Percentiles rank a stretch among this genome's conserved stretches.
Evolutionary conservation across 495 filamentous ascomycete species (phyloP).

Genomic region (Poronia punctata): DNA sequence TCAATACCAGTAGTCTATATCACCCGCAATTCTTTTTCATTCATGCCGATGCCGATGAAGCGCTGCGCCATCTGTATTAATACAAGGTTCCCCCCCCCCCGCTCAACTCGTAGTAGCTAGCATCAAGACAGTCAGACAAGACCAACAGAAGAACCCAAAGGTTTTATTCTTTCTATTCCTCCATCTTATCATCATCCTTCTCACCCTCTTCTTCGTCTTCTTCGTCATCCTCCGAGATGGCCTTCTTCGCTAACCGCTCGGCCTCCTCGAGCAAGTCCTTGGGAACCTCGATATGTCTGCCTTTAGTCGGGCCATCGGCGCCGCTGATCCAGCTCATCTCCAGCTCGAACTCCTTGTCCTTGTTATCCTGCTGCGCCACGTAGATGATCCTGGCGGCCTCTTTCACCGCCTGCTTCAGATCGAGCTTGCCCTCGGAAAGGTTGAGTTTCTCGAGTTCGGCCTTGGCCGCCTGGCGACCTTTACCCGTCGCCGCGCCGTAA

Average conservation of each 20-base stretch:
- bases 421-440: constrained; percentile 66
- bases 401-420: constrained; percentile 81
- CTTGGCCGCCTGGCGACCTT: constrained; percentile 92
- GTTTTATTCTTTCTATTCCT: constrained; percentile 47
- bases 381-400: constrained; percentile 96
- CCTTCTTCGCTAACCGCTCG: constrained; percentile 76
- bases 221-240: constrained; percentile 68
- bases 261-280: constrained; percentile 84
- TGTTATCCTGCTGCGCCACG: constrained; percentile 91
- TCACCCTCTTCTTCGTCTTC: constrained; percentile 52
- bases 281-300: constrained; percentile 84
- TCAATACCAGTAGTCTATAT: too few species aligned
- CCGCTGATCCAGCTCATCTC: constrained; percentile 98
- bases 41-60: constrained; percentile 4
- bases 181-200: constrained; percentile 61
- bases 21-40: background rate
- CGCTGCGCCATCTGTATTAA: constrained; percentile 5
- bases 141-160: too few species aligned
- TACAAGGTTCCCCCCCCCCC: constrained; percentile 2
- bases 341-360: constrained; percentile 97
- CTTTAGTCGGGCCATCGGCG: constrained; percentile 76
- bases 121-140: too few species aligned
- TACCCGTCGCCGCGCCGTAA: constrained; percentile 94
- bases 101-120: too few species aligned
- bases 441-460: constrained; percentile 97